A percentile compares a stretch with the other conserved stretches of the same genome.
phyloP scores from a whole-genome alignment of 257 asterid species.

The Leptodermis oblonga region DNA sequence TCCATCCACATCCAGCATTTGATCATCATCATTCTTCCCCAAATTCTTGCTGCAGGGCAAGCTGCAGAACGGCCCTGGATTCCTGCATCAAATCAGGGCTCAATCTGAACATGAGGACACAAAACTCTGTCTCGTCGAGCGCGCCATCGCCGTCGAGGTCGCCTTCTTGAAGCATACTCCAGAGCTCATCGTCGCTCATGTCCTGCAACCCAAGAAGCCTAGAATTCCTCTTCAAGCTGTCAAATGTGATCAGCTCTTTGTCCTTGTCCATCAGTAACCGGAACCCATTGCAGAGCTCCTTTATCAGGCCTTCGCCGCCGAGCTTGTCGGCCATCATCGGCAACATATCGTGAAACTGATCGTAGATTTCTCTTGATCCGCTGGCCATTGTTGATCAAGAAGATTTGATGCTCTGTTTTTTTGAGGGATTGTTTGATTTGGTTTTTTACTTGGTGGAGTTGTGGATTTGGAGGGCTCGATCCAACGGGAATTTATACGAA shows the following conservation, averaged over 20 bases:
- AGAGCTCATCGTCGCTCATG: constrained; percentile 57
- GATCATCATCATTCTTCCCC: constrained; percentile 4
- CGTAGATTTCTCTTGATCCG: constrained; percentile 24
- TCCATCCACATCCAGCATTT: too few relatives aligned
- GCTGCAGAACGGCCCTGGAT: constrained; percentile 47
- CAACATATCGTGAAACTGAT: constrained; percentile 56
- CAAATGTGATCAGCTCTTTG: constrained; percentile 61
- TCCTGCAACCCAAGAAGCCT: constrained; percentile 59
- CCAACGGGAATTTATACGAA: constrained; percentile 25
- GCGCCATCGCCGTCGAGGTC: constrained; percentile 65
- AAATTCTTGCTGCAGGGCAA: constrained; percentile 41
- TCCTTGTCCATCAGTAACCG: constrained; percentile 56
- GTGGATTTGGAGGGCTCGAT: constrained; percentile 2
- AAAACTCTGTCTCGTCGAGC: constrained; percentile 72
- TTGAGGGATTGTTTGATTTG: not conserved
- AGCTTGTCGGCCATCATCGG: constrained; percentile 67
- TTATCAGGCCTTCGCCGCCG: constrained; percentile 80
- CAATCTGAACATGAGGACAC: constrained; percentile 79
- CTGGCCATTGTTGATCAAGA: constrained; percentile 5
- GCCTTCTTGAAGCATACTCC: constrained; percentile 63
- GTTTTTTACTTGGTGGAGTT: not conserved
- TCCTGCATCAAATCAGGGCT: constrained; percentile 74
- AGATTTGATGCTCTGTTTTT: too few relatives aligned
- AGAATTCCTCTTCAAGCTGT: constrained; percentile 70
- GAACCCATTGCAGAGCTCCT: constrained; percentile 74